Conservation (phyloP, 1,284 basidiomycete species). For the Leucoagaricus sp. region DNA sequence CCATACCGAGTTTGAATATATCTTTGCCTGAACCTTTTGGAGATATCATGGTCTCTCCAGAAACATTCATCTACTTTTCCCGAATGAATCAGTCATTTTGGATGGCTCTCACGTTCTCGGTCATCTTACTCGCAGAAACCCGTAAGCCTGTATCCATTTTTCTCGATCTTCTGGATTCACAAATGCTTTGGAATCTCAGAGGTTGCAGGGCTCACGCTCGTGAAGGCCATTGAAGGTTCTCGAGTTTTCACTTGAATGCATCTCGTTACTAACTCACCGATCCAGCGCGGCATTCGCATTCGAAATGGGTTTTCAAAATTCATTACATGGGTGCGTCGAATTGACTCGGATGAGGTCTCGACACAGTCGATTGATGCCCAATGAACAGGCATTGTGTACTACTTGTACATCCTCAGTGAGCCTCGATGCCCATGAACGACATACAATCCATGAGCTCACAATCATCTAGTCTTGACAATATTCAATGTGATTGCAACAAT, state of each 20-base stretch:
- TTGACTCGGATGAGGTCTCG: neutral
- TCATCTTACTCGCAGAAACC: neutral
- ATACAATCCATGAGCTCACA: neutral
- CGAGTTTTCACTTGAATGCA: neutral
- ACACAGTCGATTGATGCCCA: neutral
- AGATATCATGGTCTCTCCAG: neutral
- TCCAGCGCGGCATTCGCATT: neutral
- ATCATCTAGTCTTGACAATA: neutral
- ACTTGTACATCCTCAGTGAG: slow-evolving; percentile 7
- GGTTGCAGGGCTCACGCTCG: neutral
- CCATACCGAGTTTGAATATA: neutral
- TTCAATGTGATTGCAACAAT: neutral
- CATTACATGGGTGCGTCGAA: slow-evolving; percentile 1
- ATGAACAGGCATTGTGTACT: neutral
- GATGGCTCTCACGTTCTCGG: neutral
- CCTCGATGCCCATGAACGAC: neutral
- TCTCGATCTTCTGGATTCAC: neutral
- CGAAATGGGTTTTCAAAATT: slow-evolving; percentile 7
- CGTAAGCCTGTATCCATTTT: neutral
- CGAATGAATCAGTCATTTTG: neutral
- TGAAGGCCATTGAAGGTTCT: slow-evolving; percentile 9
- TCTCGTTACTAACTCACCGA: neutral
- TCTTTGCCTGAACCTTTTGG: no score
- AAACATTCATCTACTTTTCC: neutral
- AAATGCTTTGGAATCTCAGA: no score